Evolutionary conservation across 495 filamentous ascomycete species (phyloP), one percentile per base, ranked within the genome.

Genomic region (Penicillium angulare): DNA sequence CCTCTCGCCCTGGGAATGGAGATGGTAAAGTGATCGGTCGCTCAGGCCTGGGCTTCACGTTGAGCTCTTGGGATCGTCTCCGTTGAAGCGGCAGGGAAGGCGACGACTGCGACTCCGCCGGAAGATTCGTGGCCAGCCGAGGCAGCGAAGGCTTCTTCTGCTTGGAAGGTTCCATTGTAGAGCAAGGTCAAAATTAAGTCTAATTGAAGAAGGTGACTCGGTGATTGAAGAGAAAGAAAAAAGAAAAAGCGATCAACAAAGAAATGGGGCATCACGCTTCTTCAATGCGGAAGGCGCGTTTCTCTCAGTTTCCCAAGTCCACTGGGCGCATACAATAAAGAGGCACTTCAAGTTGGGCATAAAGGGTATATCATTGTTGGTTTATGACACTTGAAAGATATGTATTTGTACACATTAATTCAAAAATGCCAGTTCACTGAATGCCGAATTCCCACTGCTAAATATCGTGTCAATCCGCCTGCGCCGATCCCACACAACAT

Each of bases 381-480:
- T 31, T 2, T 12, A 31, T 31, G 27, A 31, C 2, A 31, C 5
- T 12, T 31, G 26, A 27, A 27, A n/a, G n/a, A n/a, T n/a, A n/a
- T n/a, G n/a, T n/a, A n/a, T n/a, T n/a, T n/a, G n/a, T n/a, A n/a
- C n/a, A n/a, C 17, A 32, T 59, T 24, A 67, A 35, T 41, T 46
- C 39, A 71, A 52, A 52, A 71, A 73, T 1, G 63, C 61, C 47
- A 73, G 38, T 50, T 65, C 66, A 27, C 54, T 57, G 40, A 68
- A 70, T 5, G 70, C 70, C 10, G 68, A 73, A 38, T 72, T 70
- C 13, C 74, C 83, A 67, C 75, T 90, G 54, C 77, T 76, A 76
- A 76, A 91, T 50, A 78, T 72, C 56, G 56, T 65, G 67, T 72
- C 84, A 57, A 74, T 79, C 67, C 75, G 83, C 66, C 61, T 60